These are phyloP conservation scores for Xerophyta viscosa DNA, from an alignment of 106 monocot species.

Conservation along the genomic window DNA sequence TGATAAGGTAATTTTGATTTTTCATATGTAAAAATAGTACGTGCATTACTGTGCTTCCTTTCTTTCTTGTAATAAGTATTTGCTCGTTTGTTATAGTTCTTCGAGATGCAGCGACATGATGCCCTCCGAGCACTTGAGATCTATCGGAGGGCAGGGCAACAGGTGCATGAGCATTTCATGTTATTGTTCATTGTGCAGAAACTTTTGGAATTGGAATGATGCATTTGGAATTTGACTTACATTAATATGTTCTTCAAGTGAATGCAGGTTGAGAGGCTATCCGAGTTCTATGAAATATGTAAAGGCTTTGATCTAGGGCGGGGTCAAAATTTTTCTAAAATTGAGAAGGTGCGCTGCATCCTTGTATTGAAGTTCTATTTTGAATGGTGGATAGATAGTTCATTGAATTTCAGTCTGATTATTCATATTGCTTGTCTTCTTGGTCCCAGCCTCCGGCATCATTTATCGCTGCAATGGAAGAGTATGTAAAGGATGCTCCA, in stretches of 20 bases:
- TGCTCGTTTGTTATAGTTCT: constrained; percentile 39
- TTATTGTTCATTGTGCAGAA: constrained; percentile 1
- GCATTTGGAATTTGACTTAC: background rate
- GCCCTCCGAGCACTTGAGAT: constrained; percentile 69
- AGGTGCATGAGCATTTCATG: constrained; percentile 21
- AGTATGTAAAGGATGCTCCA: constrained; percentile 37
- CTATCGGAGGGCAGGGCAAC: constrained; percentile 51
- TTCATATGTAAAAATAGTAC: no score
- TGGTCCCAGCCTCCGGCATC: constrained; percentile 39
- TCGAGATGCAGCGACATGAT: constrained; percentile 73
- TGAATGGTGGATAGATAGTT: no score
- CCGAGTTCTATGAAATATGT: constrained; percentile 46
- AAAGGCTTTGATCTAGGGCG: constrained; percentile 31
- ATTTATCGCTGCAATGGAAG: constrained; percentile 46
- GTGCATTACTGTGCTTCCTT: background rate
- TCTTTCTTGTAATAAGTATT: background rate
- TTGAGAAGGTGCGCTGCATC: constrained; percentile 29
- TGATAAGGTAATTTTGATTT: constrained; percentile 74
- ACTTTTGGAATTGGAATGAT: background rate
- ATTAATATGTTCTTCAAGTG: background rate
- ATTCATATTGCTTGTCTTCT: background rate
- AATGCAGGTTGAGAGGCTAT: constrained; percentile 35
- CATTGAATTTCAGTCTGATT: background rate
- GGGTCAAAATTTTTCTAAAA: constrained; percentile 22
- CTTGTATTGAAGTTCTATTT: no score